Base-by-base conservation (phyloP, 345 rosid species). In the Citrus unshiu region DNA sequence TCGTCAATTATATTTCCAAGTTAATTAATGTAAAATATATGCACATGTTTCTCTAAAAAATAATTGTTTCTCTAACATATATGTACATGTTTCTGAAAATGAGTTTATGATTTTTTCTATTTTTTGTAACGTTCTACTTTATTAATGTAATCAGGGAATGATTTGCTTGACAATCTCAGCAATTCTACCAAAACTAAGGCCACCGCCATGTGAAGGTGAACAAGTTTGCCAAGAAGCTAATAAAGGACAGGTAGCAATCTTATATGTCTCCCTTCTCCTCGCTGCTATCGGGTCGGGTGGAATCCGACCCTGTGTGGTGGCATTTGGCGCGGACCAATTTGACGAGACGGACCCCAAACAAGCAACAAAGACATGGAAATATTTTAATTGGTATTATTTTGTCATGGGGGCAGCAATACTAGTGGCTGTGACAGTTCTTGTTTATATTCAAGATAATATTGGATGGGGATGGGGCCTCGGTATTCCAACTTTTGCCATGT, bases 401-500 rank as follows among this genome's bases (percentile, higher is more conserved):
- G 86, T 84, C 29, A 94, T 94, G 98, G 98, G 97, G 5, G 91
- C 75, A 29, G 86, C 98, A 1, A 81, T 90, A 2, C 80, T 94
- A 18, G 58, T 89, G 68, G 95, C 95, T 3, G 93, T 91, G 67
- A 94, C 98, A 19, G 94, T 90, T 21, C 75, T 94, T 39, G 94
- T 94, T 5, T 94, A 91, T 72, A 80, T 92, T 70, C 98, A 94
- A 85, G 97, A 94, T 67, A 87, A 90, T 56, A 79, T 94, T 14
- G 98, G 98, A 30, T 94, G 97, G 95, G 94, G 95, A 30, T 82
- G 89, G 85, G 98, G 98, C 29, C 88, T 92, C 37, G 97, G 98
- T 22, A 90, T 94, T 29, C 98, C 98, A 51, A 84, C 95, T 10
- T 37, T 84, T 0, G 93, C 93, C 22, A 92, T 94, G 98, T 86